Evolutionary conservation across 805 yeast genomes (phyloP), one percentile per base, ranked within the genome.

Genomic region (Sugiyamaella boreocaroliniensis): DNA sequence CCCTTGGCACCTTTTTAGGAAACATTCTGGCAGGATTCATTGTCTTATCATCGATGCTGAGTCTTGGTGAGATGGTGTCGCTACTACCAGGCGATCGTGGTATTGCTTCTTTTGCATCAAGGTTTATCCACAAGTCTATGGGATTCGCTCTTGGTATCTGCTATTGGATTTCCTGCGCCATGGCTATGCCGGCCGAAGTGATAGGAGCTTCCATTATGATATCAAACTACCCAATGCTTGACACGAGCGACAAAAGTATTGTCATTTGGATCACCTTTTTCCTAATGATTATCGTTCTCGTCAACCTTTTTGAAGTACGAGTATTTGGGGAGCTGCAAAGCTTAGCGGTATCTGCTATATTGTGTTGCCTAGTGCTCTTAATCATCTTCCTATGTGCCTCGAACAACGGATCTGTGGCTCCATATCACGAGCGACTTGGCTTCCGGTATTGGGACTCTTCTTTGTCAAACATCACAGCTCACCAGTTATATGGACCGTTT

Each of bases 11-110:
- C 8, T 67, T 86, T 4, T 59, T 86, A 12, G 90, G 92, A 1
- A 85, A 82, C 63, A 51, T 76, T 0, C 68, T 85, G 9, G 76
- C 86, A 26, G 93, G 90, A 0, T 62, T 79, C 1, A 72, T 86
- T 11, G 89, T 86, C 1, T 64, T 83, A 22, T 77, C 84, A 0
- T 82, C 92, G 0, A 80, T 86, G 77, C 68, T 82, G 14, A 82
- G 89, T 4, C 83, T 85, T 65, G 87, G 92, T 54, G 95, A 86
- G 65, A 85, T 86, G 85, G 84, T 85, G 4, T 83, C 93, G 0
- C 72, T 86, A 53, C 81, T 86, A 18, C 89, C 93, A 0, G 77
- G 84, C n/a, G 83, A 85, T 18, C 86, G 86, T 43, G 89, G 92
- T 6, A 85, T 86, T 3, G 78, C 88, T 0, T 90, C 89, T 0